Evolutionary conservation across 768 basidiomycete genomes (phyloP), one percentile per base, ranked within the genome.

Genomic region (Phlebiopsis gigantea): DNA sequence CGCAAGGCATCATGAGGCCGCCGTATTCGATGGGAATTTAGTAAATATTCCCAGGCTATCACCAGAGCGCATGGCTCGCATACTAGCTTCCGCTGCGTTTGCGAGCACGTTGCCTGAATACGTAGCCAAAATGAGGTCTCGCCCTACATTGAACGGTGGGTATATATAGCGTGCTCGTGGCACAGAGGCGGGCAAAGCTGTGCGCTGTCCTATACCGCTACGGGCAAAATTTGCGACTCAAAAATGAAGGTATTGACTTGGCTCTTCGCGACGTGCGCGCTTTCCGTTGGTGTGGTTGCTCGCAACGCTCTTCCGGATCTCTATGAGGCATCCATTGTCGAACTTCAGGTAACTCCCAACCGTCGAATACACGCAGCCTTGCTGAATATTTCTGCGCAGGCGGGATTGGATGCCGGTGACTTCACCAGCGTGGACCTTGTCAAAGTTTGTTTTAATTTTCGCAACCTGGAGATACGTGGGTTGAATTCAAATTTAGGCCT

Each of bases 401-500:
- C 67, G 2, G 82, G 84, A 4, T 63, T 86, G 14, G 73, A 80
- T 49, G 71, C 68, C 0, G 78, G 79, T 5, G 62, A 69, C 24
- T 87, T 85, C 58, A 78, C 77, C 1, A 84, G 83, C 55, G 78
- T 80, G 5, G 82, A 86, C 62, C 73, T 86, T 5, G 80, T 86
- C 43, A 81, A 83, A 71, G 84, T 82, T 56, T 30, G 67, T 22
- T 47, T 14, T 53, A 34, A 45, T 21, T 12, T 39, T 21, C 14
- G 22, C 21, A 7, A 14, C 34, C 24, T 21, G 26, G 17, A 19
- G 12, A 24, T 21, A 49, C 51, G 6, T 53, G 14, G 25, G 8
- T 25, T 39, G 42, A 10, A 21, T 6, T 55, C 24, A 24, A 56
- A 8, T 26, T 10, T 53, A 87, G 85, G 82, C 83, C 2, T 87